A percentile compares a stretch with the other conserved stretches of the same genome.
These are phyloP conservation scores for Zarea fungicola DNA, from an alignment of 2,329 filamentous ascomycete species.

Conservation along the genomic window DNA sequence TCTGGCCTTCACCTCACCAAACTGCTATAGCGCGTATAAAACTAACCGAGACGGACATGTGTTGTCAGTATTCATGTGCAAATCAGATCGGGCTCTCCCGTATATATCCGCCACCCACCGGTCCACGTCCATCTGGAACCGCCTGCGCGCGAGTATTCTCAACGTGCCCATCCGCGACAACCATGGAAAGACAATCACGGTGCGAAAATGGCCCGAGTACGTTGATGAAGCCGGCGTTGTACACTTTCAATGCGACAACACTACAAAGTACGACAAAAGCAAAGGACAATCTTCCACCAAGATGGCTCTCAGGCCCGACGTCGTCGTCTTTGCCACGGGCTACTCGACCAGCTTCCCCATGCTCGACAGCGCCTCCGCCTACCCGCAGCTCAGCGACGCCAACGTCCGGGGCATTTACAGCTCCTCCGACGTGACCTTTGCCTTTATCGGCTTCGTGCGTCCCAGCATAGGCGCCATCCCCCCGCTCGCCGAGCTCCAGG, in stretches of 20 bases:
- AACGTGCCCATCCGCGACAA: conserved; percentile 36
- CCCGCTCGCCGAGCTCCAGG: conserved; percentile 43
- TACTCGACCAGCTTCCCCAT: conserved; percentile 39
- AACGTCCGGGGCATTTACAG: conserved; percentile 51
- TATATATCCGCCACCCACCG: conserved; percentile 36
- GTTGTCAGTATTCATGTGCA: conserved; percentile 37
- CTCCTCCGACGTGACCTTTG: conserved; percentile 31
- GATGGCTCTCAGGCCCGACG: conserved; percentile 31
- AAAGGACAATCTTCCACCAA: too few species aligned
- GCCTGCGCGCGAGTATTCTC: conserved; percentile 32
- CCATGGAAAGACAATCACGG: conserved; percentile 34
- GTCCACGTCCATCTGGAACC: conserved; percentile 27
- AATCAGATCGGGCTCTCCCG: conserved; percentile 37
- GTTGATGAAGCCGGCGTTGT: conserved; percentile 34
- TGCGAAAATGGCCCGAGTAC: conserved; percentile 37
- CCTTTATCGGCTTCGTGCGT: conserved; percentile 44
- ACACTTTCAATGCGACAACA: conserved; percentile 25
- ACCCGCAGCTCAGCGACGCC: conserved; percentile 40
- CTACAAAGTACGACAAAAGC: not conserved
- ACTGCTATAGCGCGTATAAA: too few species aligned
- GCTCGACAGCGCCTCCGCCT: conserved; percentile 24
- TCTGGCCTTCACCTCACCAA: not conserved
- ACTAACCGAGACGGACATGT: too few species aligned
- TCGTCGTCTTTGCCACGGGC: conserved; percentile 43
- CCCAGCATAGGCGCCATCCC: conserved; percentile 43